Base-by-base conservation (phyloP, 768 basidiomycete genomes). In the Termitomyces sp. region DNA sequence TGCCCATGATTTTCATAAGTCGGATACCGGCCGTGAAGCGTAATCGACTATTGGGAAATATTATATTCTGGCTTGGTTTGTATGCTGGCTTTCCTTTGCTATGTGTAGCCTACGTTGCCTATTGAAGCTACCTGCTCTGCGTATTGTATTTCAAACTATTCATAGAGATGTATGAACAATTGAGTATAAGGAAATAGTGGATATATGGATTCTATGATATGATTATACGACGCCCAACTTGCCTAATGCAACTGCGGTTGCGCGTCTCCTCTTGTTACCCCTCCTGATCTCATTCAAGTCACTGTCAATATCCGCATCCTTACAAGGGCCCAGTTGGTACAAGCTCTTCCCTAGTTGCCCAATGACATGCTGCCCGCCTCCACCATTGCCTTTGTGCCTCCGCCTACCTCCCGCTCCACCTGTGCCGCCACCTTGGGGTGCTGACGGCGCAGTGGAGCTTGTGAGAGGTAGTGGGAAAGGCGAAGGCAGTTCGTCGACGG, bases 11-110 rank as follows among this genome's bases (percentile, higher is more conserved):
- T 61, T 77, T 88, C 5, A 60, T 94, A 35, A 88, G 92, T 22
- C 82, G 91, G 1, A 74, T 89, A 10, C 88, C 93, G 3, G 74
- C 78, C 33, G 84, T 98, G 65, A 88, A 87, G 70, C 78, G 82
- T 60, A 95, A 95, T 74, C 89, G 85, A 65, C 79, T 89, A 4
- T 69, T 96, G 66, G 90, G 90, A 1, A 91, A 91, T 60, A 71
- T 94, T 47, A 84, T 96, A 33, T 98, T 99, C 70, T 99, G 97
- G 97, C 62, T 94, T 22, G 94, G 94, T 3, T 79, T 98, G 26
- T 92, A 89, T 64, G 85, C 86, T 6, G 96, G 96, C 14, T 94
- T 98, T 79, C 97, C 97, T 1, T 71, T 98, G 55, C 81, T 99
- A 16, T 95, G 93, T 61, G 91, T 95, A 20, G 88, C 76, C 13